A percentile compares a stretch with the other conserved stretches of the same genome.
These are phyloP conservation scores for Botryotinia convoluta DNA, from an alignment of 2,329 filamentous ascomycete species.

Conservation along the genomic window DNA sequence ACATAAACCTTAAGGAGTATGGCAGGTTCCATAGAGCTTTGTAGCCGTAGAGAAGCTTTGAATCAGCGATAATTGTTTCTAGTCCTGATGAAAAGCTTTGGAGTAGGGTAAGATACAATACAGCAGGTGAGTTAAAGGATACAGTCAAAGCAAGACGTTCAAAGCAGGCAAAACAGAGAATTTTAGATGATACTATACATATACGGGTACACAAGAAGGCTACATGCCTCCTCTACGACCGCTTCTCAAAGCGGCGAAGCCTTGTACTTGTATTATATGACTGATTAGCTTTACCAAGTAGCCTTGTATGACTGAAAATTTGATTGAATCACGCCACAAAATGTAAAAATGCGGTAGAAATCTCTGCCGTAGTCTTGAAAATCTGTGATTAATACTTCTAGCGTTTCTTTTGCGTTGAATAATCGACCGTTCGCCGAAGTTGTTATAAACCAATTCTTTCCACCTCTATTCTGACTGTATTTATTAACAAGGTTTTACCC, in stretches of 20 bases:
- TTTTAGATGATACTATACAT: not conserved
- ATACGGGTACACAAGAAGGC: not conserved
- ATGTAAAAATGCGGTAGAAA: no score
- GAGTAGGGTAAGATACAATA: not conserved
- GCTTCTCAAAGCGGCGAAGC: not conserved
- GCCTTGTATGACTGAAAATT: not conserved
- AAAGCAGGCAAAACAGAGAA: not conserved
- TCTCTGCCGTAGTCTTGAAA: not conserved
- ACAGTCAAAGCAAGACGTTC: not conserved
- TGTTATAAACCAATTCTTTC: not conserved
- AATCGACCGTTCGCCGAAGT: no score
- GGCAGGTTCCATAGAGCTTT: not conserved
- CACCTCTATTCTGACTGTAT: no score
- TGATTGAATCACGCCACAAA: not conserved
- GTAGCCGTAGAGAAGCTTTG: not conserved
- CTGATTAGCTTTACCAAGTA: not conserved
- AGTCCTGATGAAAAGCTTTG: no score
- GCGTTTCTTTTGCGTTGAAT: not conserved
- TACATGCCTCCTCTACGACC: no score
- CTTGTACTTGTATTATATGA: not conserved
- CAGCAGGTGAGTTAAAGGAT: not conserved
- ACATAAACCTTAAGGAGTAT: not conserved
- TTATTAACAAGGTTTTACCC: not conserved
- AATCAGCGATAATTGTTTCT: not conserved
- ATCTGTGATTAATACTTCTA: not conserved